A percentile compares a stretch with the other conserved stretches of the same genome.
These are phyloP conservation scores for Ustilago loliicola DNA, from an alignment of 1,284 basidiomycete genomes.

Conservation along the genomic window DNA sequence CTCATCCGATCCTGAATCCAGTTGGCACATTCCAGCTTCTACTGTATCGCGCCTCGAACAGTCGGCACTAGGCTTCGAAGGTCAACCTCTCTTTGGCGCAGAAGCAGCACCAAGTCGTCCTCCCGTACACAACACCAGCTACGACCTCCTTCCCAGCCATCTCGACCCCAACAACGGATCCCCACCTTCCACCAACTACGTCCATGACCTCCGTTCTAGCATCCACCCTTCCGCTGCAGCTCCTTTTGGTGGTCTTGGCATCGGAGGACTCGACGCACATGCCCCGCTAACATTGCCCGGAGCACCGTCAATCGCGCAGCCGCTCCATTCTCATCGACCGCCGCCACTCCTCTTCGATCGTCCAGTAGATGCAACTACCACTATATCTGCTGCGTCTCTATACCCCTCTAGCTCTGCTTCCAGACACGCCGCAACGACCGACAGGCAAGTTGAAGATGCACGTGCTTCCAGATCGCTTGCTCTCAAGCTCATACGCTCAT, in stretches of 20 bases:
- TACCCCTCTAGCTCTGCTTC: constrained; percentile 4
- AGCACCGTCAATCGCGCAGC: constrained; percentile 2
- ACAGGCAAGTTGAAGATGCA: constrained; percentile 44
- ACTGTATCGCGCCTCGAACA: constrained; percentile 47
- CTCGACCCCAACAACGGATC: constrained; percentile 40
- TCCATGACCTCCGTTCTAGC: constrained; percentile 33
- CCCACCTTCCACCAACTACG: constrained; percentile 50
- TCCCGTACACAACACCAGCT: constrained; percentile 10
- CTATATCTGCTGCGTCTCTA: background rate
- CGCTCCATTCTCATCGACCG: constrained; percentile 15
- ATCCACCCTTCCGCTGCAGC: constrained; percentile 10
- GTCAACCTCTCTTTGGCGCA: constrained; percentile 33
- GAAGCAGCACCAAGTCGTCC: constrained; percentile 19
- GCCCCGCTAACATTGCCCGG: constrained; percentile 18
- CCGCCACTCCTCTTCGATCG: constrained; percentile 29
- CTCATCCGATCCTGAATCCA: constrained; percentile 23
- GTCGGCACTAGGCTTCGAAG: constrained; percentile 48
- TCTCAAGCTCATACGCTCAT: constrained; percentile 44
- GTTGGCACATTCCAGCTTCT: constrained; percentile 21
- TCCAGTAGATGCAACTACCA: background rate
- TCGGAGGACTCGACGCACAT: constrained; percentile 45
- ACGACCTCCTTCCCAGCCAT: constrained; percentile 28
- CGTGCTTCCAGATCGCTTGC: constrained; percentile 43
- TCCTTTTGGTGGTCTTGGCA: constrained; percentile 47
- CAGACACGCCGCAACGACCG: background rate